Conservation (phyloP, 805 yeast species). For the Schizosaccharomyces octosporus region DNA sequence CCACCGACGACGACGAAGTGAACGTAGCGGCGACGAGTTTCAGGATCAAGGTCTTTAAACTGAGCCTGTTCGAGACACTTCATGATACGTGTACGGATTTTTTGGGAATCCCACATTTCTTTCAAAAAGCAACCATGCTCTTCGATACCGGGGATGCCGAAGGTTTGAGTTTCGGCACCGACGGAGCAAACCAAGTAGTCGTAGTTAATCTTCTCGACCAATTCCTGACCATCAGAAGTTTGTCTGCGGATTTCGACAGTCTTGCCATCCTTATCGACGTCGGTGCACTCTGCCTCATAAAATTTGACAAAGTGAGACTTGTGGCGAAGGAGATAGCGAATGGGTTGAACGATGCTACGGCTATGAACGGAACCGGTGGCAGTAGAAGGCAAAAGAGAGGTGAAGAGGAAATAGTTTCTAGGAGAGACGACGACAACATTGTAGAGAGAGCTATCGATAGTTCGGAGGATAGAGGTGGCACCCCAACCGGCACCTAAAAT, state of each 20-base stretch:
- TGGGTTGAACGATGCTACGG: conserved; percentile 26
- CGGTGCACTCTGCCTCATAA: conserved; percentile 32
- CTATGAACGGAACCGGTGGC: conserved; percentile 62
- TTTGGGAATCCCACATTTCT: conserved; percentile 40
- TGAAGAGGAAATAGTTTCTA: conserved; percentile 75
- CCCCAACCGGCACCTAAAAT: conserved; percentile 70
- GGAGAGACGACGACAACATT: conserved; percentile 82
- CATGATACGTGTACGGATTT: conserved; percentile 29
- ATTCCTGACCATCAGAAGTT: conserved; percentile 8
- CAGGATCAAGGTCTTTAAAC: conserved; percentile 30
- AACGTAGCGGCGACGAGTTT: conserved; percentile 63
- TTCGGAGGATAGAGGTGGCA: conserved; percentile 58
- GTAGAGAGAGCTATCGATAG: conserved; percentile 63
- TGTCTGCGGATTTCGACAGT: conserved; percentile 21
- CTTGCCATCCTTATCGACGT: conserved; percentile 20
- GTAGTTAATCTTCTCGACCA: conserved; percentile 23
- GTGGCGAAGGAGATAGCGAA: conserved; percentile 38
- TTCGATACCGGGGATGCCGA: conserved; percentile 40
- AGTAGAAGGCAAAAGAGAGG: conserved; percentile 84
- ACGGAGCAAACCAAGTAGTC: conserved; percentile 46
- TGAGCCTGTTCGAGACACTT: conserved; percentile 30
- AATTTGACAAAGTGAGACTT: conserved; percentile 34
- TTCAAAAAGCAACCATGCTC: conserved; percentile 36
- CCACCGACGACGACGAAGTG: conserved; percentile 89
- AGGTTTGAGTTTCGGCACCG: conserved; percentile 44